Conservation (phyloP, 2,329 filamentous ascomycete species). For the Alternaria panax region DNA sequence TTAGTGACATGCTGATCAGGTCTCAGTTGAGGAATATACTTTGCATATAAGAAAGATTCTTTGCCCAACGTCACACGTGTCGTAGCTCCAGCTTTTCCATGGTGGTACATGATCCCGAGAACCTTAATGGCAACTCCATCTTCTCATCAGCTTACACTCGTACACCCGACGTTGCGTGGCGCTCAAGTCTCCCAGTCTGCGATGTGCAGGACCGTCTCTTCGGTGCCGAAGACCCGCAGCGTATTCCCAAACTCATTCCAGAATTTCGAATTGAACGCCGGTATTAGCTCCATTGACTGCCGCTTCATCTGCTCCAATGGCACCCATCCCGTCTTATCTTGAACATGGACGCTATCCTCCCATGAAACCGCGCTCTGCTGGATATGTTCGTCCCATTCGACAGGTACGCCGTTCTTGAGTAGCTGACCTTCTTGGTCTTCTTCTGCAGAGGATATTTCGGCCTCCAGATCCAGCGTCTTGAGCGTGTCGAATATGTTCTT, state of each 20-base stretch:
- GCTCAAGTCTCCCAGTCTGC: constrained; percentile 25
- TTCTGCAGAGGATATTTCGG: constrained; percentile 13
- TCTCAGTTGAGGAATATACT: no score
- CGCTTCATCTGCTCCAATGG: constrained; percentile 29
- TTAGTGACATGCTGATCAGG: no score
- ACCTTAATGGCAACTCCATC: neutral
- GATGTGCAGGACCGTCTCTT: constrained; percentile 53
- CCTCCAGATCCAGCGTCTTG: constrained; percentile 10
- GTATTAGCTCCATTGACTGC: constrained; percentile 56
- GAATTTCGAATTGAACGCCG: constrained; percentile 60
- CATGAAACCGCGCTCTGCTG: constrained; percentile 19
- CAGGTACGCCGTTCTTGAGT: constrained; percentile 1
- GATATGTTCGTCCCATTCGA: constrained; percentile 5
- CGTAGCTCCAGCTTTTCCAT: neutral
- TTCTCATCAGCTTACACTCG: neutral
- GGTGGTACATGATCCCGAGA: neutral
- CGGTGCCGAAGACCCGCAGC: constrained; percentile 66
- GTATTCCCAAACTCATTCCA: constrained; percentile 67
- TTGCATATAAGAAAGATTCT: no score
- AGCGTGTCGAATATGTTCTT: constrained; percentile 40
- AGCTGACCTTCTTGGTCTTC: constrained; percentile 15
- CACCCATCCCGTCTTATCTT: constrained; percentile 30
- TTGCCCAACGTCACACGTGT: no score
- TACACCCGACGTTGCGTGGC: neutral
- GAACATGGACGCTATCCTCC: constrained; percentile 28